phyloP scores from a whole-genome alignment of 2,329 filamentous ascomycete genomes.

The Chalaropsis ovoidea region DNA sequence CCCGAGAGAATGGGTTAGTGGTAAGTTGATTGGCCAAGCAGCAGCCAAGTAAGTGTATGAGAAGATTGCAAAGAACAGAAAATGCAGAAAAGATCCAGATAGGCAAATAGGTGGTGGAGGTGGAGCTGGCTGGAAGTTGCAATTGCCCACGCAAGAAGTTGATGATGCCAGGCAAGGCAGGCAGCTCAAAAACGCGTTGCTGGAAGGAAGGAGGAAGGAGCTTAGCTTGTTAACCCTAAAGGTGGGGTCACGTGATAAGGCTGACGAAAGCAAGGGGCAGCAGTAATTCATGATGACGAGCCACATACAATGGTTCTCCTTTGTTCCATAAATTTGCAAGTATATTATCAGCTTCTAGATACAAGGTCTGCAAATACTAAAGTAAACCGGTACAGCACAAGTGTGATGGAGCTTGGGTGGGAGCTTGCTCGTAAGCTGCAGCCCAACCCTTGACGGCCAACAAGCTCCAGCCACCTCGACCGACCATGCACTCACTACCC shows the following conservation, averaged over 20 bases:
- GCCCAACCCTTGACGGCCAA: too few species aligned
- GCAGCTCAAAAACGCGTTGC: slow-evolving; percentile 14
- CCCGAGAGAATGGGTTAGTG: neutral
- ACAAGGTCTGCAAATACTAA: too few species aligned
- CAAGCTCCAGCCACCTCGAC: too few species aligned
- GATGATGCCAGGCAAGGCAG: neutral
- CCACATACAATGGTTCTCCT: too few species aligned
- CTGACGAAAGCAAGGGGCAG: neutral
- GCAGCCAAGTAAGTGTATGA: neutral
- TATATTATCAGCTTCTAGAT: too few species aligned
- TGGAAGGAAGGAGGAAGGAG: neutral
- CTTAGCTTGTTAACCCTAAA: neutral
- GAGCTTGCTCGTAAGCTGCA: too few species aligned
- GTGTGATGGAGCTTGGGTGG: too few species aligned
- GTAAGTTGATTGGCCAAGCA: neutral
- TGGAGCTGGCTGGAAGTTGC: neutral
- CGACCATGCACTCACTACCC: neutral
- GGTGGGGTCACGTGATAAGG: neutral
- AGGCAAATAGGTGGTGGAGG: neutral
- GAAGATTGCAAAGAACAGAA: neutral
- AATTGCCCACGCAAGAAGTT: neutral
- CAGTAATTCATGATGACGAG: too few species aligned
- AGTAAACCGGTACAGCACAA: too few species aligned
- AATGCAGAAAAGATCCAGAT: neutral
- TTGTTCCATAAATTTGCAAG: too few species aligned